These are phyloP conservation scores for Suhomyces chickasaworum DNA, from an alignment of 1,139 yeast genomes.

Conservation along the genomic window DNA sequence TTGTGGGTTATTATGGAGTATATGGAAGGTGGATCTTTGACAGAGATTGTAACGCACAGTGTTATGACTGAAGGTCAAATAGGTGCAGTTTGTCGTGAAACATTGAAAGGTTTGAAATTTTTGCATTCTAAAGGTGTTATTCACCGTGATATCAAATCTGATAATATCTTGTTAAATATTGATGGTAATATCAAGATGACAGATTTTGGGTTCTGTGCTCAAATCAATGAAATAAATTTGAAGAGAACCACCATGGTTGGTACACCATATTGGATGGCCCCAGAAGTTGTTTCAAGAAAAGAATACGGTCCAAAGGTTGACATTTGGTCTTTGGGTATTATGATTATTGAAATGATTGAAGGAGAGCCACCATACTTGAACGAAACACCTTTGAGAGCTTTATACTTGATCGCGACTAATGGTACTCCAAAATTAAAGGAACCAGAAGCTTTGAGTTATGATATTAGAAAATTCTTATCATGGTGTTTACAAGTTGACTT, in stretches of 20 bases:
- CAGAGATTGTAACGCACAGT: conserved; percentile 93
- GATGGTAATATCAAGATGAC: conserved; percentile 90
- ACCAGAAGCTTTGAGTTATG: conserved; percentile 73
- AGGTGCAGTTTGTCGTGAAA: conserved; percentile 93
- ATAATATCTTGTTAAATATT: conserved; percentile 79
- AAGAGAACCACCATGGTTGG: conserved; percentile 98
- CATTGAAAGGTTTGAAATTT: conserved; percentile 80
- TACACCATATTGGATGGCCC: conserved; percentile 99
- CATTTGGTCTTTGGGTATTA: conserved; percentile 95
- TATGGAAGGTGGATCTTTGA: conserved; percentile 96
- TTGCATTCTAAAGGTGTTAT: conserved; percentile 92
- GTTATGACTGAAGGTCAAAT: conserved; percentile 98
- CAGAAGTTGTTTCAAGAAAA: conserved; percentile 91
- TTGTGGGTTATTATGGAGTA: conserved; percentile 98
- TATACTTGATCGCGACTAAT: conserved; percentile 90
- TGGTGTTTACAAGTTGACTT: conserved; percentile 86
- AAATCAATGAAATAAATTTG: conserved; percentile 79
- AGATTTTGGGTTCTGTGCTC: conserved; percentile 93
- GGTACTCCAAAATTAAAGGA: conserved; percentile 94
- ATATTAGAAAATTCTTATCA: conserved; percentile 67
- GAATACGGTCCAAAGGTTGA: conserved; percentile 98
- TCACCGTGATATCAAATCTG: conserved; percentile 95
- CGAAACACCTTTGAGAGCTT: conserved; percentile 90
- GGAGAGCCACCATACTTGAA: conserved; percentile 98
- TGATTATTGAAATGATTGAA: conserved; percentile 98